phyloP scores from a whole-genome alignment of 805 yeast genomes.

The Yamadazyma tumulicola region DNA sequence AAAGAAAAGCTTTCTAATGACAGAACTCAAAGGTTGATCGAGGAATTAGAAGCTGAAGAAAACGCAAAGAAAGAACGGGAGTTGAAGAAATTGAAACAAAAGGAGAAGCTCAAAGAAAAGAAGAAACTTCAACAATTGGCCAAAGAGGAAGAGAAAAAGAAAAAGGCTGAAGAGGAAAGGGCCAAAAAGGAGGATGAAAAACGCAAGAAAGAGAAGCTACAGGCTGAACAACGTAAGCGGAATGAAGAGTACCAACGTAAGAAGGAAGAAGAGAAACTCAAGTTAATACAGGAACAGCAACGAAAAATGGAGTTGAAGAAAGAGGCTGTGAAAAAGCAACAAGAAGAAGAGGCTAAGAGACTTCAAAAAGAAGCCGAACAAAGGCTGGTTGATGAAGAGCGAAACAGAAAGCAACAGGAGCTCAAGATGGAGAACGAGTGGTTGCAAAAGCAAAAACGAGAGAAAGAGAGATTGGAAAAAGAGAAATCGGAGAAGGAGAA shows the following conservation, averaged over 20 bases:
- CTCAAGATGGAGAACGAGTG: conserved; percentile 15
- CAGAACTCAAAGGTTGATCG: conserved; percentile 55
- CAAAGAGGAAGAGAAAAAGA: conserved; percentile 57
- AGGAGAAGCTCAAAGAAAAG: conserved; percentile 70
- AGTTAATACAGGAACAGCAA: conserved; percentile 34
- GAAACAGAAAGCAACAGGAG: conserved; percentile 19
- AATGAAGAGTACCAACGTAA: conserved; percentile 37
- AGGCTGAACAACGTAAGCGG: conserved; percentile 35
- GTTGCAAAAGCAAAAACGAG: conserved; percentile 2
- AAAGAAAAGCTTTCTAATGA: conserved; percentile 80
- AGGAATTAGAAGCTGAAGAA: conserved; percentile 70
- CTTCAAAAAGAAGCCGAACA: conserved; percentile 17
- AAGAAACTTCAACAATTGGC: conserved; percentile 59
- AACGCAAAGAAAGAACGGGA: conserved; percentile 60
- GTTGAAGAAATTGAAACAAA: conserved; percentile 60
- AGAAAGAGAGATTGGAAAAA: too few species aligned
- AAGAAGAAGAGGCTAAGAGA: conserved; percentile 22
- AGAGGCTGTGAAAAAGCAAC: conserved; percentile 20
- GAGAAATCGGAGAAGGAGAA: conserved; percentile 9
- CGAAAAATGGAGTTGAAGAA: conserved; percentile 28
- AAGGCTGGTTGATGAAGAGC: conserved; percentile 24
- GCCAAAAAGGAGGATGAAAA: conserved; percentile 29
- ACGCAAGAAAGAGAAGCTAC: conserved; percentile 30
- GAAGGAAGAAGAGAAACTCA: conserved; percentile 49
- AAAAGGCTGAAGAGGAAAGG: conserved; percentile 52